phyloP scores from a whole-genome alignment of 352 stramenopile species.

The Globisporangium spiculum region DNA sequence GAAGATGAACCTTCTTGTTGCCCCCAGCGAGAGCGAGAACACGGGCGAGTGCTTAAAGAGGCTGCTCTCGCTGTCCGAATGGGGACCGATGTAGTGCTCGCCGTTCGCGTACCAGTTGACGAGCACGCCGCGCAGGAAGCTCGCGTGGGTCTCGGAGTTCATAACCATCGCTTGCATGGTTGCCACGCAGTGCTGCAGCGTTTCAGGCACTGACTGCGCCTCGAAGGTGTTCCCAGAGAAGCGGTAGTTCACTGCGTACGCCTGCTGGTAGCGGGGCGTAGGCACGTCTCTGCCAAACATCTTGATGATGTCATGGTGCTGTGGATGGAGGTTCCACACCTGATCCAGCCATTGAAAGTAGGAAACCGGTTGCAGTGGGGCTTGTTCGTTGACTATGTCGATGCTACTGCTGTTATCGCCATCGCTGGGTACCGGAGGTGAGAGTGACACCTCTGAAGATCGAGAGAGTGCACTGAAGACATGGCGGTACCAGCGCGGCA shows the following conservation, averaged over 20 bases:
- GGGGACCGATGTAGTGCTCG: slow-evolving; percentile 78
- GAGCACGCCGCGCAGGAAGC: slow-evolving; percentile 45
- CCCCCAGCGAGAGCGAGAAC: slow-evolving; percentile 35
- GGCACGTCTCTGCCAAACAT: slow-evolving; percentile 60
- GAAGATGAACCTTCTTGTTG: slow-evolving; percentile 35
- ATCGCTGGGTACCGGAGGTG: background rate
- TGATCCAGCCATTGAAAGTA: slow-evolving; percentile 21
- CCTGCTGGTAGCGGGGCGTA: slow-evolving; percentile 69
- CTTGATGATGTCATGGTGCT: slow-evolving; percentile 58
- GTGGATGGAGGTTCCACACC: slow-evolving; percentile 65
- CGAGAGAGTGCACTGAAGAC: slow-evolving; percentile 10
- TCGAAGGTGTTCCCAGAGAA: slow-evolving; percentile 59
- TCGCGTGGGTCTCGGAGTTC: slow-evolving; percentile 19
- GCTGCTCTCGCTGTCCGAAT: slow-evolving; percentile 64
- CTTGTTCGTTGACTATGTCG: too few species aligned
- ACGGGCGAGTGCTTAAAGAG: slow-evolving; percentile 41
- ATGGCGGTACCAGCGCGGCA: slow-evolving; percentile 47
- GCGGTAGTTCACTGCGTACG: slow-evolving; percentile 48
- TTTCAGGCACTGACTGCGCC: slow-evolving; percentile 35
- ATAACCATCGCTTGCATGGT: slow-evolving; percentile 45
- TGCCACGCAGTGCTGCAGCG: slow-evolving; percentile 32
- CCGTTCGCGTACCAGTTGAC: slow-evolving; percentile 85
- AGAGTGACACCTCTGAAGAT: too few species aligned
- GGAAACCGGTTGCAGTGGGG: too few species aligned
- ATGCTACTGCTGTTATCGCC: background rate